Evolutionary conservation across 2,329 filamentous ascomycete genomes (phyloP).

Genomic region (Didymella segeticola): DNA sequence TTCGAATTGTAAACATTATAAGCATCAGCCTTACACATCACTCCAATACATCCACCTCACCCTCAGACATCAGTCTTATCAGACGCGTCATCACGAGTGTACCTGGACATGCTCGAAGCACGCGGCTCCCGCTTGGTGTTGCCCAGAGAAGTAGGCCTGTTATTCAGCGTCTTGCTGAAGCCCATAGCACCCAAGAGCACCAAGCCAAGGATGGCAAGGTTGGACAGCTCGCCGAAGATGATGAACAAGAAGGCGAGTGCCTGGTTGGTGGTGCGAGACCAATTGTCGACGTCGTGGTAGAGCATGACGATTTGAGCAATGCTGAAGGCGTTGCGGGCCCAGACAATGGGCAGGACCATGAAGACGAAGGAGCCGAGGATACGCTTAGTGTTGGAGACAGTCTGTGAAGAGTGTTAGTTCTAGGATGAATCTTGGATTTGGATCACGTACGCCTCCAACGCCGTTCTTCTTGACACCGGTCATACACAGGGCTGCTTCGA

Average conservation of each 20-base stretch:
- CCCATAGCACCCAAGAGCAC: slow-evolving; percentile 21
- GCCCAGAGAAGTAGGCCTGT: slow-evolving; percentile 1
- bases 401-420: background rate
- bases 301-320: slow-evolving; percentile 24
- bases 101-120: slow-evolving; percentile 9
- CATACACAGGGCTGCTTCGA: slow-evolving; percentile 23
- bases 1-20: background rate
- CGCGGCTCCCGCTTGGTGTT: slow-evolving; percentile 11
- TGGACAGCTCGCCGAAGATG: slow-evolving; percentile 25
- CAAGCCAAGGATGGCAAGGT: slow-evolving; percentile 20
- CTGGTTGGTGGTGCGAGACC: slow-evolving; percentile 26
- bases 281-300: slow-evolving; percentile 19
- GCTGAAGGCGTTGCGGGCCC: slow-evolving; percentile 25
- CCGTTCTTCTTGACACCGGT: slow-evolving; percentile 24
- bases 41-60: background rate
- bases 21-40: background rate
- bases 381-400: slow-evolving; percentile 7
- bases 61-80: slow-evolving; percentile 5
- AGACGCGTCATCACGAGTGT: slow-evolving; percentile 7
- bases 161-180: slow-evolving; percentile 20
- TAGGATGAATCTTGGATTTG: background rate
- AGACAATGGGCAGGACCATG: slow-evolving; percentile 23
- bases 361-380: slow-evolving; percentile 21
- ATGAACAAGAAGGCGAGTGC: slow-evolving; percentile 30
- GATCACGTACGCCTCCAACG: slow-evolving; percentile 17